These are phyloP conservation scores for Lactarius evosmus DNA, from an alignment of 768 basidiomycete species.

Conservation along the genomic window DNA sequence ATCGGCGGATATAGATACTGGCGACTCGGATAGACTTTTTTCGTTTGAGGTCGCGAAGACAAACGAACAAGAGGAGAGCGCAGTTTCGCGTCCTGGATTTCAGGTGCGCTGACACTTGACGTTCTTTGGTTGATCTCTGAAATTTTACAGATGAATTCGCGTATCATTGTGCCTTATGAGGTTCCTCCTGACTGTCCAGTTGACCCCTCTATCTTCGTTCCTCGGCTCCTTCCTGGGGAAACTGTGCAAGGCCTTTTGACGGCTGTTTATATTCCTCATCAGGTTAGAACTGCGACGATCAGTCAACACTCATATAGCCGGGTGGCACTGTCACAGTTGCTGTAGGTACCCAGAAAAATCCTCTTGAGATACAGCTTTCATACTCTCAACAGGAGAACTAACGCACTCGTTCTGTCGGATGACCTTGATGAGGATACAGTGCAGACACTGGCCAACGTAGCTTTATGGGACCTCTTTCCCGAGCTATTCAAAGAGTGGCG, in stretches of 20 bases:
- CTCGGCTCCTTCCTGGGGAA: conserved; percentile 24
- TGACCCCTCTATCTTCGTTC: not conserved
- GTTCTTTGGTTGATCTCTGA: not conserved
- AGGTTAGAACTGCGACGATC: not conserved
- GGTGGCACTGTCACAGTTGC: not conserved
- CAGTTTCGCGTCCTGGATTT: conserved; percentile 44
- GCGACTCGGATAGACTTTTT: conserved; percentile 48
- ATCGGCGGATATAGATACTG: conserved; percentile 39
- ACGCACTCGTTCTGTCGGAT: not conserved
- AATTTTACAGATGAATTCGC: not conserved
- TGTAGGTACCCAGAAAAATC: not conserved
- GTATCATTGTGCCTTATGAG: not conserved
- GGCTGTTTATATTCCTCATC: not conserved
- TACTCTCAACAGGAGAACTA: not conserved
- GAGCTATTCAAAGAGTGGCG: not conserved
- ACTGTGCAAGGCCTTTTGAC: conserved; percentile 27
- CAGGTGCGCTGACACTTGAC: conserved; percentile 34
- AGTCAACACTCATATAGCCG: not conserved
- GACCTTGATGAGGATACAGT: not conserved
- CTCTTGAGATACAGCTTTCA: not conserved
- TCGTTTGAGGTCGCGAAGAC: conserved; percentile 54
- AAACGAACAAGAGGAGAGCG: conserved; percentile 54
- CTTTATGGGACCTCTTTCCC: not conserved
- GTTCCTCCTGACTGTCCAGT: conserved; percentile 1
- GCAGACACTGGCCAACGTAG: not conserved